Base-by-base conservation (phyloP, 2,329 filamentous ascomycete species). In the Fusarium graminum region DNA sequence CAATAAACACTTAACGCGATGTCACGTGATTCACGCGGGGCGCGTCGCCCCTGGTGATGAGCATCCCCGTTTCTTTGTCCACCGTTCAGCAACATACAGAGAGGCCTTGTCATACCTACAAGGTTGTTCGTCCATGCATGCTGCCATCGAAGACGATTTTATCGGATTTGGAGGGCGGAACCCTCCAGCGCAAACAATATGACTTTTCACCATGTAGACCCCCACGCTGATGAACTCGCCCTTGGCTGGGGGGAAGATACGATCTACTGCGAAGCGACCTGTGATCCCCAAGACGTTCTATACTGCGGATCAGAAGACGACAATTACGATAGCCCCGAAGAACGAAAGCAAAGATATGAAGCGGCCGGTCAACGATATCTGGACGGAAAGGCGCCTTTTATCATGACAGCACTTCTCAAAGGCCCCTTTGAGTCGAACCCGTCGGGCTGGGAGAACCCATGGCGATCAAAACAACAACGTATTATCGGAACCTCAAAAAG, bases 361-460 rank as follows among this genome's bases (percentile, higher is more conserved):
- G 76, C 80, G 0, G 83, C 89, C 13, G 90, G 86, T 2, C 77
- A 81, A 30, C 81, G 82, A 32, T 92, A 85, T 68, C 77, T 91
- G 36, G 76, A 80, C 8, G 90, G 90, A 1, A 77, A 81, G 29
- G 72, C 81, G 3, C 83, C 89, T 0, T 71, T 84, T 25, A 80
- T 93, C 4, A 74, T 88, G 4, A 90, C 90, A 13, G 85, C 90
- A 8, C 76, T 78, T 7, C 78, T 92, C 4, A 82, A 78, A 59
- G 90, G 90, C 1, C 90, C 90, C 0, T 90, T 92, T 65, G 80
- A 83, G 22, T 39, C 53, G 30, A 65, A 45, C 8, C 39, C 50
- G 6, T 71, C 72, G 7, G 68, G 72, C 38, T 78, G 75, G 76
- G 47, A 66, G 6, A 79, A 79, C 44, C 77, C 77, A 7, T 79